Evolutionary conservation across 1,139 yeast species (phyloP).

Genomic region (Geotrichum fermentans): DNA sequence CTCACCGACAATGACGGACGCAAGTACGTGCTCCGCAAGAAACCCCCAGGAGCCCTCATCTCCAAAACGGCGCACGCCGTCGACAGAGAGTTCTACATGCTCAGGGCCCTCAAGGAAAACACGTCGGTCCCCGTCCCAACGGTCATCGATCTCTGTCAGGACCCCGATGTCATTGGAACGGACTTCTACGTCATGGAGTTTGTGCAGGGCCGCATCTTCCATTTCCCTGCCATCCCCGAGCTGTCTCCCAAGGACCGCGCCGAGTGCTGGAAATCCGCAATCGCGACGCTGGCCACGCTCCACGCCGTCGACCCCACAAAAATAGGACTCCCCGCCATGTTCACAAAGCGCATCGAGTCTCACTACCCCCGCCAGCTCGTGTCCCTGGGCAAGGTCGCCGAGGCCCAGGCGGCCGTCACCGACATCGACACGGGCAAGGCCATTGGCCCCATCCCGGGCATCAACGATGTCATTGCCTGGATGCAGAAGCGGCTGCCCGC

Average conservation of each 20-base stretch:
- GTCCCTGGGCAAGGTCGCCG: constrained; percentile 47
- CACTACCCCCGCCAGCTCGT: constrained; percentile 56
- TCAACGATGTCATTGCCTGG: constrained; percentile 45
- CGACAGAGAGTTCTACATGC: constrained; percentile 56
- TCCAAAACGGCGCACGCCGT: constrained; percentile 62
- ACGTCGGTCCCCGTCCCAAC: constrained; percentile 53
- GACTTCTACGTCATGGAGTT: constrained; percentile 63
- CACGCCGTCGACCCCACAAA: constrained; percentile 49
- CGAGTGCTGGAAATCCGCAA: constrained; percentile 48
- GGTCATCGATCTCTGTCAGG: constrained; percentile 61
- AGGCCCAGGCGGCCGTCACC: constrained; percentile 43
- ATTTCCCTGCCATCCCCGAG: constrained; percentile 49
- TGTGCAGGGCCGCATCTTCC: constrained; percentile 55
- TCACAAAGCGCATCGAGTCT: constrained; percentile 44
- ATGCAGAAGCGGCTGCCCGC: constrained; percentile 50
- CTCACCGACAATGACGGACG: constrained; percentile 43
- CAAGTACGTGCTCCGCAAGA: constrained; percentile 52
- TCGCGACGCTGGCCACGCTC: constrained; percentile 49
- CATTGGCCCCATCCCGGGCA: constrained; percentile 51
- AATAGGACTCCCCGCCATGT: constrained; percentile 40
- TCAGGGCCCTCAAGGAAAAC: constrained; percentile 40
- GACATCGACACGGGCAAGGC: constrained; percentile 34
- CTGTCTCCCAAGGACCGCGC: constrained; percentile 31
- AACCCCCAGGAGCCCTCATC: constrained; percentile 56
- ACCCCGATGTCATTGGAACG: constrained; percentile 65